These are phyloP conservation scores for Escallonia herrerae DNA, from an alignment of 129 eudicot genomes.

Conservation along the genomic window DNA sequence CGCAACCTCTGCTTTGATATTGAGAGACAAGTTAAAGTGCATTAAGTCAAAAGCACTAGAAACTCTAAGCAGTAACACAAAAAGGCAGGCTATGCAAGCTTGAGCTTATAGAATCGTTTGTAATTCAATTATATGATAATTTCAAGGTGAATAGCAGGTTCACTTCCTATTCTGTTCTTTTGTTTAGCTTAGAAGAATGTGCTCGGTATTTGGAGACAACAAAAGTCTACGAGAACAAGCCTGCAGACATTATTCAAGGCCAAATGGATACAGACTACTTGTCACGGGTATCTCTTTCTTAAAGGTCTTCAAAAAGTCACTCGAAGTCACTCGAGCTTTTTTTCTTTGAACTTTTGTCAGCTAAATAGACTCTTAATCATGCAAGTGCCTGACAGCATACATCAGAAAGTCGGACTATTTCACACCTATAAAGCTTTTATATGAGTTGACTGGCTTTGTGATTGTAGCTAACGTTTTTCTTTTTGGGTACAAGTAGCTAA, in stretches of 20 bases:
- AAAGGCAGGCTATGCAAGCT: no score
- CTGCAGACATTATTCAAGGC: conserved; percentile 95
- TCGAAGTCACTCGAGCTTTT: no score
- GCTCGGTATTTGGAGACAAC: conserved; percentile 94
- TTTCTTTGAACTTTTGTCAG: neutral
- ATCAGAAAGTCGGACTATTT: neutral
- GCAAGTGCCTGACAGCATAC: no score
- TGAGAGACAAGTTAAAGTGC: no score
- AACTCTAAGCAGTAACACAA: no score
- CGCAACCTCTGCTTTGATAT: no score
- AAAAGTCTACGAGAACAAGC: conserved; percentile 87
- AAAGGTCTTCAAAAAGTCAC: conserved; percentile 1
- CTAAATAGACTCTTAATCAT: neutral
- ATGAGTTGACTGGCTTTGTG: conserved; percentile 3
- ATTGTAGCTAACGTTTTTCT: conserved; percentile 42
- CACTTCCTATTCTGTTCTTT: conserved; percentile 2
- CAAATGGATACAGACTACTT: conserved; percentile 94
- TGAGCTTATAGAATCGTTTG: no score
- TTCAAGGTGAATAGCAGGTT: neutral
- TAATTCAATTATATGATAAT: no score
- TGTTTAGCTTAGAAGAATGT: conserved; percentile 92
- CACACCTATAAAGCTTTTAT: neutral
- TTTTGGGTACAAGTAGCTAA: conserved; percentile 35
- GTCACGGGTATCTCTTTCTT: conserved; percentile 60
- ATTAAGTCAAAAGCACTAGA: no score